Evolutionary conservation across 23 red algal species (phyloP), one percentile per base, ranked within the genome.

Genomic region (Gracilariopsis chorda): DNA sequence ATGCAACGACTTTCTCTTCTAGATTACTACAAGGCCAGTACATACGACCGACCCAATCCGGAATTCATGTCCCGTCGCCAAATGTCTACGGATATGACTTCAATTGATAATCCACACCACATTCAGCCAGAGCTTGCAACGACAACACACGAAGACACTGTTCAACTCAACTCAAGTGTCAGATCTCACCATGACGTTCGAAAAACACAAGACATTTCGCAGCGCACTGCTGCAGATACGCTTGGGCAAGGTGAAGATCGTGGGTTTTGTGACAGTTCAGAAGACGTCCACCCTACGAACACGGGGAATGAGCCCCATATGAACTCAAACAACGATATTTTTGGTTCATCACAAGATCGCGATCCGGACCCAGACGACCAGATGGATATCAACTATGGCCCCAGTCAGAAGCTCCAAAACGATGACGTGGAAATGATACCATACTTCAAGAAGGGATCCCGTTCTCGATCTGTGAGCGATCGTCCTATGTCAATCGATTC

Each of bases 381-480:
- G 32, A 12, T 68, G 62, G 62, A 68, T 19, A 39, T 68, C 62
- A 64, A 64, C 27, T 41, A 27, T 7, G 20, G 62, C 21, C 62
- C 33, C 62, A 20, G 43, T 28, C 56, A 33, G 30, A 84, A 84
- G 16, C 46, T 43, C 12, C 53, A 84, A 27, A 68, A 64, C 37
- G 80, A 84, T 13, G 80, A 84, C 33, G 21, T 61, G 59, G 80
- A 84, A 37, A 63, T 84, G 56, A 64, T 84, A 48, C 80, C 80
- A 5, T 84, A 84, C 24, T 84, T 84, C 80, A 82, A 24, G 16
- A 77, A 49, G 29, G 48, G 19, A 51, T 47, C 30, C 27, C 17
- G 62, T 16, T 41, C 62, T 68, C 62, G 33, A 3, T 68, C 62
- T 2, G 28, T 7, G n/a, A 41, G 62, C 62, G 62, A 68, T 68